Evolutionary conservation across 176 grass and related monocot genomes (phyloP).

Genomic region (Dactylis glomerata): DNA sequence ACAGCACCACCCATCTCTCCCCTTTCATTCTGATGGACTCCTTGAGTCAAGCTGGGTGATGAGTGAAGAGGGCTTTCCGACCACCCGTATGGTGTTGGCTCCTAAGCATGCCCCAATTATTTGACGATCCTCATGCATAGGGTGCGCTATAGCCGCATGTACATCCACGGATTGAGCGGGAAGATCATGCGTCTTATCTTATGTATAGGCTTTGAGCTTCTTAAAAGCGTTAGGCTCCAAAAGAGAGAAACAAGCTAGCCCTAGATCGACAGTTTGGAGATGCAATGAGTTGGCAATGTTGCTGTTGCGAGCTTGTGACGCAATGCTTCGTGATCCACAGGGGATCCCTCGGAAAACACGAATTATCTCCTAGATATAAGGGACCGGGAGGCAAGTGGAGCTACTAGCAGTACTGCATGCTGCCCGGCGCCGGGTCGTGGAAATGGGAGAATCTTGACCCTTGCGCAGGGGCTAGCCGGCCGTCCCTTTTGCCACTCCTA

Average conservation of each 20-base stretch:
- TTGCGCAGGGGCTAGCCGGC: not conserved
- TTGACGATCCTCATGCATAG: accelerated
- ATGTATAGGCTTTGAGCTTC: too few relatives aligned
- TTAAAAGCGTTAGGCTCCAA: too few relatives aligned
- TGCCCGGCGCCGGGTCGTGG: not conserved
- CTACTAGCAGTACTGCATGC: too few relatives aligned
- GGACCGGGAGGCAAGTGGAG: too few relatives aligned
- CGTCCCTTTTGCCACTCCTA: not conserved
- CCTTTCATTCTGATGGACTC: not conserved
- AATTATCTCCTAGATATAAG: too few relatives aligned
- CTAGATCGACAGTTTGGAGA: too few relatives aligned
- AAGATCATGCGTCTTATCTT: too few relatives aligned
- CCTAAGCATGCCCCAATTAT: conserved; percentile 23
- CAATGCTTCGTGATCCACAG: too few relatives aligned
- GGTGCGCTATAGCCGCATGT: not conserved
- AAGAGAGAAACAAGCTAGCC: too few relatives aligned
- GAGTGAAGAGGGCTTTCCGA: conserved; percentile 23
- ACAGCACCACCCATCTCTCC: conserved; percentile 20
- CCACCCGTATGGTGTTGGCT: not conserved
- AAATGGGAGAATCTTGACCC: conserved; percentile 33
- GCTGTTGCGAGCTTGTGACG: too few relatives aligned
- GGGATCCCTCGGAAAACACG: too few relatives aligned
- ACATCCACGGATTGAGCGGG: not conserved
- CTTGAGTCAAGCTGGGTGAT: not conserved
- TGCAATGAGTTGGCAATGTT: too few relatives aligned